phyloP scores from a whole-genome alignment of 352 stramenopile genomes.

The Pythium utonaiense region DNA sequence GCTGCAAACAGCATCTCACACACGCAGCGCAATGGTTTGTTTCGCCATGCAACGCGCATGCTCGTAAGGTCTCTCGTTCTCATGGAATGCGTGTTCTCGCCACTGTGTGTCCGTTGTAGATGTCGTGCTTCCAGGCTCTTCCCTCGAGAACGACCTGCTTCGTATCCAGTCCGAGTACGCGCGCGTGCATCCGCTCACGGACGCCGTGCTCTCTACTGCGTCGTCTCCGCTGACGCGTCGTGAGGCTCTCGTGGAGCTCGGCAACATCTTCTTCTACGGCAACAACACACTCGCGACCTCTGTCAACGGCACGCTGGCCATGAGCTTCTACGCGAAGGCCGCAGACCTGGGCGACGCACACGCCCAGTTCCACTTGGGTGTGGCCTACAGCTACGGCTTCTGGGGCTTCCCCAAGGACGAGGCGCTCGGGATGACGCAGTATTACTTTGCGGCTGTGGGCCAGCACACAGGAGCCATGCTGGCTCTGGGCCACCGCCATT shows the following conservation, averaged over 20 bases:
- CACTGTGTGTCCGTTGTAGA: not conserved
- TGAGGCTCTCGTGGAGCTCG: conserved; percentile 62
- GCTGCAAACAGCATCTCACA: not conserved
- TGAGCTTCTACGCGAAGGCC: conserved; percentile 64
- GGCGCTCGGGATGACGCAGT: conserved; percentile 63
- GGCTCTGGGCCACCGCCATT: conserved; percentile 76
- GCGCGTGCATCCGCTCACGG: conserved; percentile 35
- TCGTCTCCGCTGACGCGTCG: conserved; percentile 33
- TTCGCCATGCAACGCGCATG: not conserved
- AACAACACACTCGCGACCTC: conserved; percentile 54
- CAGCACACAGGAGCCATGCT: conserved; percentile 63
- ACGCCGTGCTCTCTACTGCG: conserved; percentile 33
- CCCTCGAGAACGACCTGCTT: conserved; percentile 24
- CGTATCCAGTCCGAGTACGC: conserved; percentile 31
- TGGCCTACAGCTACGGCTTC: conserved; percentile 79
- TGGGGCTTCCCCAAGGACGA: conserved; percentile 69
- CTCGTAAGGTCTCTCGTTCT: not conserved
- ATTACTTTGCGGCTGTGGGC: conserved; percentile 82
- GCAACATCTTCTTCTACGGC: conserved; percentile 77
- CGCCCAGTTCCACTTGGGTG: conserved; percentile 84
- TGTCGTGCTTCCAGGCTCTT: conserved; percentile 15
- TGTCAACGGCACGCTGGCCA: conserved; percentile 68
- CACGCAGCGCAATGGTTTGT: conserved; percentile 16
- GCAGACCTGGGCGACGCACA: conserved; percentile 49
- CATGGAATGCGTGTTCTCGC: not conserved